Conservation (phyloP, 805 yeast genomes). For the Candida glaebosa region DNA sequence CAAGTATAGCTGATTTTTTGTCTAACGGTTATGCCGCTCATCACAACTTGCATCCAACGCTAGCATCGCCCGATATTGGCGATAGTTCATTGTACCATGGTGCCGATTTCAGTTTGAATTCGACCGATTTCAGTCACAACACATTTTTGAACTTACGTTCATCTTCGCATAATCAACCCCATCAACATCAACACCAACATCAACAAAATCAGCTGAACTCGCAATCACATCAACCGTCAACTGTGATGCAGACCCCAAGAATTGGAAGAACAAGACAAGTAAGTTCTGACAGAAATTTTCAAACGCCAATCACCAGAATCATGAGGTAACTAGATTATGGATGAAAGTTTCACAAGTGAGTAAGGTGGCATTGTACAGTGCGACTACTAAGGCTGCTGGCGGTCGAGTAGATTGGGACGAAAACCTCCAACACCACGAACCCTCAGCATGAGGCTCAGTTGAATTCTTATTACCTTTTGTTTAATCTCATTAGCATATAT, state of each 20-base stretch:
- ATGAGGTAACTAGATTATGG: slow-evolving; percentile 21
- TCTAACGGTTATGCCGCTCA: slow-evolving; percentile 15
- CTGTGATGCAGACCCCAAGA: slow-evolving; percentile 38
- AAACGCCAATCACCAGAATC: slow-evolving; percentile 40
- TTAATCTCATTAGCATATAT: no score
- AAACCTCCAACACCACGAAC: no score
- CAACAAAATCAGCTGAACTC: slow-evolving; percentile 7
- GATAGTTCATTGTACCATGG: slow-evolving; percentile 26
- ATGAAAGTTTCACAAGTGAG: neutral
- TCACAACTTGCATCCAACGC: slow-evolving; percentile 8
- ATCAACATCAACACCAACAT: slow-evolving; percentile 11
- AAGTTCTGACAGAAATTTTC: slow-evolving; percentile 36
- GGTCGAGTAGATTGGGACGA: no score
- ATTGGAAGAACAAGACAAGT: slow-evolving; percentile 35
- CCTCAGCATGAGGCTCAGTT: no score
- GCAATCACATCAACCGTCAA: slow-evolving; percentile 9
- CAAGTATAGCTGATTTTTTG: slow-evolving; percentile 5
- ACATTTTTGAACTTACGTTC: slow-evolving; percentile 15
- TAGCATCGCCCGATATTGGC: slow-evolving; percentile 17
- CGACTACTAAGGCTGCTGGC: no score
- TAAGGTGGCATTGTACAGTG: neutral
- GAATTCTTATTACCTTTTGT: no score
- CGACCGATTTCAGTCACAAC: slow-evolving; percentile 16
- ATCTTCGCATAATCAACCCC: slow-evolving; percentile 7
- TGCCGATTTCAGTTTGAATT: slow-evolving; percentile 32